These are phyloP conservation scores for Penicillium sp. DNA, from an alignment of 2,329 filamentous ascomycete genomes.

Conservation along the genomic window DNA sequence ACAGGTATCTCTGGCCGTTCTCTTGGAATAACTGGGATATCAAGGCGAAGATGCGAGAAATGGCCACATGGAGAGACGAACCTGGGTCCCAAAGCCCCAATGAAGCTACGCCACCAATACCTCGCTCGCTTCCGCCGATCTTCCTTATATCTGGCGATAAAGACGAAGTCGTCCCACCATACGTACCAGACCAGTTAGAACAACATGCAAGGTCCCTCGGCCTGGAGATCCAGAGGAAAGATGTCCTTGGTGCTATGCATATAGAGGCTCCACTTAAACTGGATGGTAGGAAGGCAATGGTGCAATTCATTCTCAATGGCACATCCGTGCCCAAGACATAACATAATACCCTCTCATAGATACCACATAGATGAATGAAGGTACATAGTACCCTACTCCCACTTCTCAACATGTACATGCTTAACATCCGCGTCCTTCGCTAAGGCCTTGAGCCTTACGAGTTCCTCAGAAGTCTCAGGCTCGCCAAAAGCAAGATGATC, in stretches of 20 bases:
- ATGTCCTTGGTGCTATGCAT: conserved; percentile 49
- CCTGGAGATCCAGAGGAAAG: conserved; percentile 36
- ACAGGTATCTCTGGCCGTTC: conserved; percentile 71
- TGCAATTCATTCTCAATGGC: conserved; percentile 19
- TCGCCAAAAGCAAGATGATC: conserved; percentile 35
- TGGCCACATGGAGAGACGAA: conserved; percentile 29
- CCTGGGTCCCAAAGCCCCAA: not conserved
- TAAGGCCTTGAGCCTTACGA: conserved; percentile 20
- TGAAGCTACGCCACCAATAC: not conserved
- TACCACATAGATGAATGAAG: not conserved
- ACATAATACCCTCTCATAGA: not conserved
- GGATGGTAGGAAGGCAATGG: conserved; percentile 42
- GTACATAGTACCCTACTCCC: conserved; percentile 4
- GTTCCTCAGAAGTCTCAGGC: conserved; percentile 31
- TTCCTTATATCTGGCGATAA: conserved; percentile 41
- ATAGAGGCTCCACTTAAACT: conserved; percentile 46
- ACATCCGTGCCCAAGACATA: not conserved
- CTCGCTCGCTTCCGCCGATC: conserved; percentile 25
- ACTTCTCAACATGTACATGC: conserved; percentile 21
- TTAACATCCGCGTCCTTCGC: conserved; percentile 27
- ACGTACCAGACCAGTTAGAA: conserved; percentile 35
- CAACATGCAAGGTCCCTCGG: conserved; percentile 31
- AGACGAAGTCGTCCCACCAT: conserved; percentile 44
- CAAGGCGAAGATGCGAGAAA: conserved; percentile 36
- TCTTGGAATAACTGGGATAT: conserved; percentile 60